Evolutionary conservation across 768 basidiomycete species (phyloP), one percentile per base, ranked within the genome.

Genomic region (Russula ochroleuca): DNA sequence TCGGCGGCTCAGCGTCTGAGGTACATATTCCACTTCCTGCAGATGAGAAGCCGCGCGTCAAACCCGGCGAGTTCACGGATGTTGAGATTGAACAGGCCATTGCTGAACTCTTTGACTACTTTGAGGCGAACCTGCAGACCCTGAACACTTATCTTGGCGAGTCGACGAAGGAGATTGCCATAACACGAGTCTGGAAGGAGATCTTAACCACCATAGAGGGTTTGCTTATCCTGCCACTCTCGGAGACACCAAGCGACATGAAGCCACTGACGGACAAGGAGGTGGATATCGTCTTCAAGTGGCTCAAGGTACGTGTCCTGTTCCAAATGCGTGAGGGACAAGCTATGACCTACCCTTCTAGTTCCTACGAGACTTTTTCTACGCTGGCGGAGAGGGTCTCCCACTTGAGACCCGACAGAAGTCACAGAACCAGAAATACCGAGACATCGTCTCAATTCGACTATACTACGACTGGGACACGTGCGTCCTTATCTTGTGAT

Each of bases 241-340:
- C 89, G 6, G 92, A 96, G 64, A 76, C 83, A 19, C 79, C 87
- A 13, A 93, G 93, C 49, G 90, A 94, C 59, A 88, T 98, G 92
- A 89, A 91, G 69, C 88, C 94, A 1, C 73, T 99, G 72, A 87
- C 82, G 33, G 97, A 98, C 70, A 95, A 96, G 75, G 97, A 98
- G 76, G 90, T 98, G 41, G 97, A 98, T 72, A 88, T 98, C 63
- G 96, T 95, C n/a, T 93, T 98, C 78, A 96, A 94, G 73, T 98
- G 97, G 93, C 74, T 98, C 59, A 95, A 94, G 85, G 94, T 91
- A 61, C 19, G 75, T 69, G n/a, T 4, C 33, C 65, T 41, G 17
- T 8, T 6, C 6, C n/a, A 15, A 10, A 48, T 31, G 43, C 50
- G 33, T 62, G 19, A 35, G n/a, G 8, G 31, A 14, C 23, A 7